Evolutionary conservation across 1,284 basidiomycete genomes (phyloP), one percentile per base, ranked within the genome.

Genomic region (Erythrobasidium hasegawianum): DNA sequence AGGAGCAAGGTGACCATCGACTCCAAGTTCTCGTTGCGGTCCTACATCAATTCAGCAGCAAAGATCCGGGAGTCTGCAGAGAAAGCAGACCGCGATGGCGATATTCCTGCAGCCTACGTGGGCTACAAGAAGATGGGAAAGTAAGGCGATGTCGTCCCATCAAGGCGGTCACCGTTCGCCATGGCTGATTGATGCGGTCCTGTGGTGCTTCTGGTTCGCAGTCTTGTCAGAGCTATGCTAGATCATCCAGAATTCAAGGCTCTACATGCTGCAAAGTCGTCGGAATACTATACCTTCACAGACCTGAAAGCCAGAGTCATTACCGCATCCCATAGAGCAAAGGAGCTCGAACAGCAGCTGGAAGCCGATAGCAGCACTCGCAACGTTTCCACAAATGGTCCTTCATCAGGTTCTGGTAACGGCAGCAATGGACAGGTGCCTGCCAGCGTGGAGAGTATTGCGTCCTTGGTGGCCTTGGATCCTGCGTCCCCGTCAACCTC

Each of bases 41-140:
- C 26, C 39, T 73, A 70, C 70, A 50, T 65, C 55, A 57, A 54
- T 39, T 64, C 61, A 1, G 72, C 72, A 2, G 56, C 57, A 26
- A 53, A 54, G 53, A 59, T 64, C 0, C 62, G 71, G 43, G 60
- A 69, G 26, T 38, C 45, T 1, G 71, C 69, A 1, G 60, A 61
- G 1, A 33, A 61, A 5, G 56, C 40, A 4, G 55, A 56, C 14
- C 41, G 53, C 18, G 49, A 29, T 7, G 43, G 16, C 39, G 64
- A 69, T 49, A 50, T 68, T 24, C 69, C 68, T 27, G 65, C 59
- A 18, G 72, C 71, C 0, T 72, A 59, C 56, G 60, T 70, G 14
- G 67, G 67, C 14, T 67, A 60, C 55, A 60, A 64, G 24, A 67
- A 67, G 41, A 71, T 65, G 1, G 71, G 62, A 16, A 70, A 71